Percentiles rank a stretch among this genome's conserved stretches.
These are phyloP conservation scores for Hygrocybe coccinea DNA, from an alignment of 768 basidiomycete species.

Conservation along the genomic window DNA sequence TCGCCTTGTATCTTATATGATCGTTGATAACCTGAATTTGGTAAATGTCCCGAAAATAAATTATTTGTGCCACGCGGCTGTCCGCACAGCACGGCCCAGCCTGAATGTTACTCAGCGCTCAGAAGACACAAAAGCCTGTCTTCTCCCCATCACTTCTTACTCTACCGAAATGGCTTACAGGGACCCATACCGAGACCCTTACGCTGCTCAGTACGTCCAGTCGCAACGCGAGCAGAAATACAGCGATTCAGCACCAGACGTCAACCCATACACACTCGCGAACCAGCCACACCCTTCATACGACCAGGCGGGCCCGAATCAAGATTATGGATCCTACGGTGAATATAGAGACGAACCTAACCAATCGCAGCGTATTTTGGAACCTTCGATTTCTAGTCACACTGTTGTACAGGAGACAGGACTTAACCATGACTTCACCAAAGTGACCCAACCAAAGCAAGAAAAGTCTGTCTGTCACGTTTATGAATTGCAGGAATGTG, in stretches of 20 bases:
- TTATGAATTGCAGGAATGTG: not conserved
- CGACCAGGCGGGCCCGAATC: constrained; percentile 26
- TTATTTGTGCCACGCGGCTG: not conserved
- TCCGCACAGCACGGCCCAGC: not conserved
- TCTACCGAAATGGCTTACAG: constrained; percentile 44
- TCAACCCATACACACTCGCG: constrained; percentile 49
- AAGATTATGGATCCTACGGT: constrained; percentile 7
- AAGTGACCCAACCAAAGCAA: constrained; percentile 8
- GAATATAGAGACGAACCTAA: constrained; percentile 37
- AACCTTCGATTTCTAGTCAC: constrained; percentile 14
- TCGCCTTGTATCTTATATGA: too few species aligned
- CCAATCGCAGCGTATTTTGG: constrained; percentile 7
- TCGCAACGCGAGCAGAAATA: constrained; percentile 20
- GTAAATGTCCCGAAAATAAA: too few species aligned
- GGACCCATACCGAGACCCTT: constrained; percentile 42
- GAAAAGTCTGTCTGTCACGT: constrained; percentile 20
- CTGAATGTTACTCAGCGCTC: too few species aligned
- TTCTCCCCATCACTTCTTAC: constrained; percentile 12
- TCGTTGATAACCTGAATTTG: too few species aligned
- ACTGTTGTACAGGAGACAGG: constrained; percentile 39
- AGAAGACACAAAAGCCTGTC: not conserved
- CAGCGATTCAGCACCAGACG: constrained; percentile 29
- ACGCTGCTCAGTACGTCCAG: constrained; percentile 12
- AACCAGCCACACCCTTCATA: constrained; percentile 36
- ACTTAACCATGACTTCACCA: constrained; percentile 33